These are phyloP conservation scores for Micromonas commoda DNA, from an alignment of 139 green algal species.

Conservation along the genomic window DNA sequence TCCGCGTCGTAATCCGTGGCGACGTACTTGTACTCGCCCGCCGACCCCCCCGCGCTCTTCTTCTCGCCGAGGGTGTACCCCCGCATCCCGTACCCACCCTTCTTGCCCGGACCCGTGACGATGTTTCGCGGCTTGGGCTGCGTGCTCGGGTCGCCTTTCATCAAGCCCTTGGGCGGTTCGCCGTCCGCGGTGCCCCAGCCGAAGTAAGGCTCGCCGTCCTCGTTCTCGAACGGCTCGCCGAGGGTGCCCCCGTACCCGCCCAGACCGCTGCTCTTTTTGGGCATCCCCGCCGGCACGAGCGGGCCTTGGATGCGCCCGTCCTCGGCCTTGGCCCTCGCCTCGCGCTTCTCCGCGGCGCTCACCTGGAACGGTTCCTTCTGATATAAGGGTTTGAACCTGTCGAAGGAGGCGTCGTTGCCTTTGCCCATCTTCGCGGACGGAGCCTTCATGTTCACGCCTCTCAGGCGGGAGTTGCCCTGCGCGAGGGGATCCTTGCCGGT, in stretches of 20 bases:
- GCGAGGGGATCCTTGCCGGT: neutral
- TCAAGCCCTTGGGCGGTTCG: neutral
- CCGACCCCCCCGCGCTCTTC: constrained; percentile 32
- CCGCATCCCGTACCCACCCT: neutral
- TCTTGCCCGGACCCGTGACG: constrained; percentile 52
- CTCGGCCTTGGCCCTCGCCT: constrained; percentile 23
- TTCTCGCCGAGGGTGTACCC: constrained; percentile 39
- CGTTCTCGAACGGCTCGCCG: neutral
- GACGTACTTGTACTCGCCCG: constrained; percentile 39
- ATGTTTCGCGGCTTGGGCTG: constrained; percentile 43
- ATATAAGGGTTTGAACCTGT: constrained; percentile 42
- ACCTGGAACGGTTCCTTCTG: constrained; percentile 24
- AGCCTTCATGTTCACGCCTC: constrained; percentile 35
- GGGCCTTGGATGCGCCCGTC: constrained; percentile 39
- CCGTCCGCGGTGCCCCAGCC: too few species aligned
- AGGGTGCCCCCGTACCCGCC: constrained; percentile 38
- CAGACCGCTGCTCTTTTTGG: constrained; percentile 49
- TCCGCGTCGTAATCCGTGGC: constrained; percentile 32
- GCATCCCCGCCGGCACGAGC: constrained; percentile 48
- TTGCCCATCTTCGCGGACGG: constrained; percentile 42
- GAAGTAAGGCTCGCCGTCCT: too few species aligned
- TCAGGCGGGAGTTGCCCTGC: neutral
- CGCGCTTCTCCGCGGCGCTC: neutral
- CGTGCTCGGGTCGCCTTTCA: neutral
- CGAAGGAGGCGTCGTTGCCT: neutral